Conservation (phyloP, 176 grass and related monocot genomes). For the Panicum miliaceum region DNA sequence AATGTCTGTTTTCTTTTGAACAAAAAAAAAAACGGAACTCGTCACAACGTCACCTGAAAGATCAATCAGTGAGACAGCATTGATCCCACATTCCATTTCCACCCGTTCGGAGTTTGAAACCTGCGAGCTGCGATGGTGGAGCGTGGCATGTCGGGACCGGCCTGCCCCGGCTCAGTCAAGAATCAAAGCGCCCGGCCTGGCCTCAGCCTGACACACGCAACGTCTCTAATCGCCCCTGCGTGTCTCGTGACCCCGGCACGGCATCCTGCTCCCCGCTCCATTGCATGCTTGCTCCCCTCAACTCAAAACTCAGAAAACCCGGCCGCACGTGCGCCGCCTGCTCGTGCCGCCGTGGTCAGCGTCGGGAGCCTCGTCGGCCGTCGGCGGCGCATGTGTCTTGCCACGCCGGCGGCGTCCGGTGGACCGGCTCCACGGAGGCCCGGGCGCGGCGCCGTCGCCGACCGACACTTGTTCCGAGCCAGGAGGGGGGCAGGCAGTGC, state of each 20-base stretch:
- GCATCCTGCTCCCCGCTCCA: not conserved
- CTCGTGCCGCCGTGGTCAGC: no score
- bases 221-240: not conserved
- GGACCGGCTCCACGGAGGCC: not conserved
- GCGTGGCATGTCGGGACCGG: not conserved
- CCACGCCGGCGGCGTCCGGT: no score
- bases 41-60: no score
- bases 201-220: slow-evolving; percentile 7
- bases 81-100: no score
- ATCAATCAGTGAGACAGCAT: no score
- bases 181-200: not conserved
- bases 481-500: not conserved
- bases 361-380: not conserved
- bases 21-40: no score
- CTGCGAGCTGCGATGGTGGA: not conserved
- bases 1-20: no score
- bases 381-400: not conserved
- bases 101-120: not conserved
- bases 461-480: slow-evolving; percentile 34
- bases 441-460: no score
- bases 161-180: not conserved
- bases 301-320: no score
- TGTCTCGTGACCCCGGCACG: not conserved
- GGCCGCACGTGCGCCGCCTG: no score
- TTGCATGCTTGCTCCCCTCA: no score